Conservation (phyloP, 2,329 filamentous ascomycete genomes). For the Hymenoscyphus occultus region DNA sequence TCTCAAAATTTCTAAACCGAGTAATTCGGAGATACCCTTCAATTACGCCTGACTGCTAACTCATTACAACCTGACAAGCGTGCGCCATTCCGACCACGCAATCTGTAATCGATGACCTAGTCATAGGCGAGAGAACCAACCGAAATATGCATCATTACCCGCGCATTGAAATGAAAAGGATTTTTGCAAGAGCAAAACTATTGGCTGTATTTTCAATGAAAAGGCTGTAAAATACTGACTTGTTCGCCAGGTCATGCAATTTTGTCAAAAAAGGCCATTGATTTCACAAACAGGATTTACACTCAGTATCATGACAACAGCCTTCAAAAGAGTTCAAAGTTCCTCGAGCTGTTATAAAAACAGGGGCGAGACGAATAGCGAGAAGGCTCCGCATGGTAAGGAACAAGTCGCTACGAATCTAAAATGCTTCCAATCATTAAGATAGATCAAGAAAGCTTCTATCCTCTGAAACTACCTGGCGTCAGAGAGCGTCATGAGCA, state of each 20-base stretch:
- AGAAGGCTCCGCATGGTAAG: not conserved
- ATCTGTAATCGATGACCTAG: not conserved
- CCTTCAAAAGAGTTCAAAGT: not conserved
- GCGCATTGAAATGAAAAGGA: not conserved
- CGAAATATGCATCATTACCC: not conserved
- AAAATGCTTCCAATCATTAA: not conserved
- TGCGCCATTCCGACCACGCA: not conserved
- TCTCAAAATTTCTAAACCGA: not conserved
- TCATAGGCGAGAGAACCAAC: not conserved
- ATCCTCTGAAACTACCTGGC: too few relatives aligned
- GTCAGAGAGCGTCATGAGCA: not conserved
- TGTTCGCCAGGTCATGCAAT: too few relatives aligned
- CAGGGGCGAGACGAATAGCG: not conserved
- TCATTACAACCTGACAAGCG: not conserved
- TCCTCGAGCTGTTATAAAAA: not conserved
- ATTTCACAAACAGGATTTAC: too few relatives aligned
- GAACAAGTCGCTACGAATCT: not conserved
- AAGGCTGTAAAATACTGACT: too few relatives aligned
- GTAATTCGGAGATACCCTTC: not conserved
- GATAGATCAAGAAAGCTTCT: too few relatives aligned
- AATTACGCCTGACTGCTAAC: not conserved
- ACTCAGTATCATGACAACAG: not conserved
- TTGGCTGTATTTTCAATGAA: not conserved
- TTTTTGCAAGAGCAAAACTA: not conserved
- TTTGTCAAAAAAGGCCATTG: too few relatives aligned